phyloP scores from a whole-genome alignment of 2,329 filamentous ascomycete genomes.

The Penicillium sp. region DNA sequence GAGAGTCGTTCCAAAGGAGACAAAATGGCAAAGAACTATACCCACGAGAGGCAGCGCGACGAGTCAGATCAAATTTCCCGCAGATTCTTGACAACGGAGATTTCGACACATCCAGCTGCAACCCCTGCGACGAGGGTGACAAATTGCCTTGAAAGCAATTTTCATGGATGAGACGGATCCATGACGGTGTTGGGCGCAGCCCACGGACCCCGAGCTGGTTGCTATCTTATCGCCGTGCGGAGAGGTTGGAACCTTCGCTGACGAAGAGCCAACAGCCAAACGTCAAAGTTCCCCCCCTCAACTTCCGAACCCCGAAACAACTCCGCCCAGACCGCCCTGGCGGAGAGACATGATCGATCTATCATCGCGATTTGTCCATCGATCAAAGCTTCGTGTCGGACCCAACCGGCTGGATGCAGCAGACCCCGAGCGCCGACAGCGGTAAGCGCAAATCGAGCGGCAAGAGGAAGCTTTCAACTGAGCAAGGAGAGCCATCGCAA shows the following conservation, averaged over 20 bases:
- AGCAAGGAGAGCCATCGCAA: conserved; percentile 36
- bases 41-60: too few species aligned
- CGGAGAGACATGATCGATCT: conserved; percentile 14
- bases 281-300: conserved; percentile 24
- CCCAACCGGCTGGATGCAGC: conserved; percentile 47
- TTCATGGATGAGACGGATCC: too few species aligned
- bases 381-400: conserved; percentile 27
- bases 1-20: too few species aligned
- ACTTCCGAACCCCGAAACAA: conserved; percentile 7
- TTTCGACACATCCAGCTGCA: too few species aligned
- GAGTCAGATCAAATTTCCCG: too few species aligned
- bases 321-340: conserved; percentile 10
- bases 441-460: conserved; percentile 46
- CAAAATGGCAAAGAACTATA: too few species aligned
- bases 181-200: too few species aligned
- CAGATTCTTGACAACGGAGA: too few species aligned
- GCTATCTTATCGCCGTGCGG: conserved; percentile 30
- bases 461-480: conserved; percentile 42
- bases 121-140: too few species aligned
- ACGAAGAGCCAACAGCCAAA: conserved; percentile 6
- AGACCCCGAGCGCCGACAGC: conserved; percentile 40
- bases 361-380: conserved; percentile 14
- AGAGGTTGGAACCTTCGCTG: conserved; percentile 18
- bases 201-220: conserved; percentile 7
- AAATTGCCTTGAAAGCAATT: too few species aligned